Base-by-base conservation (phyloP, 225 moss, liverwort and hornwort genomes). In the Straminergon stramineum region DNA sequence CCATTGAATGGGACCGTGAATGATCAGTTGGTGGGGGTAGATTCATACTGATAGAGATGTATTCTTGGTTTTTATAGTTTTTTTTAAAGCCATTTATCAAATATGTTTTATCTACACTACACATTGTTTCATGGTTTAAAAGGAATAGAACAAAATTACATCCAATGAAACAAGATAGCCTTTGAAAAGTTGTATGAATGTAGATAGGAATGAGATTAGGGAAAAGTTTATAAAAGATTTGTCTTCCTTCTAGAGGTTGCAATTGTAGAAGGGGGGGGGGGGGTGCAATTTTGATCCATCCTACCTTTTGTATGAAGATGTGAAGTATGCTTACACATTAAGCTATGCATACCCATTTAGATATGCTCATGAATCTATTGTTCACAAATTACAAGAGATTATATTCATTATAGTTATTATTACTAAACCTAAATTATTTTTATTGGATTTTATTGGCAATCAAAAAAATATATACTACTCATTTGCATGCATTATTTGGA, bases 11-110 rank as follows among this genome's bases (percentile, higher is more conserved):
- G 68, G 84, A 83, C 79, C 52, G 31, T 56, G 62, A 79, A 75
- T 88, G 87, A 90, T 86, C 91, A 89, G 66, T 87, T 88, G 52
- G 76, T 84, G 57, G 70, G 90, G 48, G 48, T 48, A 48, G 48
- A 48, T 48, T 48, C 6, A 48, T n/a, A n/a, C n/a, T n/a, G n/a
- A 48, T 9, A 9, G 48, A 48, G 64, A 31, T 8, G 4, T 3
- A 64, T 64, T 64, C 4, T 16, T 64, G 1, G 3, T 64, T 31
- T 64, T 13, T 27, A 41, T 14, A 41, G 3, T 43, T 73, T 73
- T 0, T 43, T 9, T 43, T 27, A 28, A 45, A 43, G 7, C 12
- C 19, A 31, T 48, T 18, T 19, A 31, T 48, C 31, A 11, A 75
- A 10, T 11, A 18, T 4, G 11, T 31, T 65, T 31, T 48, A 6